phyloP scores from a whole-genome alignment of 1,284 basidiomycete genomes.

The Kalmanozyma brasiliensis region DNA sequence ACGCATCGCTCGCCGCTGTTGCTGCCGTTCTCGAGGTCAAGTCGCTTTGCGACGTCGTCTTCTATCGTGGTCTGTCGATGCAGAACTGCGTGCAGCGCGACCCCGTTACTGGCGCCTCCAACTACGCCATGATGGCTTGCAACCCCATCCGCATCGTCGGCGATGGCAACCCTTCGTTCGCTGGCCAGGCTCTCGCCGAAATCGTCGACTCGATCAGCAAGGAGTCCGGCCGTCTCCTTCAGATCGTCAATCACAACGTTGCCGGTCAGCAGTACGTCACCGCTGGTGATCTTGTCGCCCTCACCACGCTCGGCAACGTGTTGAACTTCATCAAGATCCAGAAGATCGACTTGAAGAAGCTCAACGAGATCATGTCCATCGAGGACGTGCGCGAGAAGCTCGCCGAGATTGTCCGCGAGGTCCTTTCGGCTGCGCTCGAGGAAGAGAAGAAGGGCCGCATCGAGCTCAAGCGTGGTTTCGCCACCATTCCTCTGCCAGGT shows the following conservation, averaged over 20 bases:
- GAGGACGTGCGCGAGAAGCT: constrained; percentile 94
- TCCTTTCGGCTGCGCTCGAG: constrained; percentile 77
- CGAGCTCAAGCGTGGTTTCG: constrained; percentile 94
- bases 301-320: constrained; percentile 94
- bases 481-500: constrained; percentile 74
- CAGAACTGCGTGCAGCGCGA: constrained; percentile 55
- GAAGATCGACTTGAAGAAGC: constrained; percentile 95
- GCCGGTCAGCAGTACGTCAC: constrained; percentile 82
- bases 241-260: constrained; percentile 90
- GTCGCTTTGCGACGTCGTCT: constrained; percentile 96
- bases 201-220: constrained; percentile 78
- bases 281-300: constrained; percentile 90
- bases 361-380: constrained; percentile 80
- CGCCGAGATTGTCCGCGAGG: constrained; percentile 86
- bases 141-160: constrained; percentile 89
- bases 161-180: constrained; percentile 73
- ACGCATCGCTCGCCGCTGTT: constrained; percentile 95
- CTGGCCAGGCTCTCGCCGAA: constrained; percentile 85
- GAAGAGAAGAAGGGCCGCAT: constrained; percentile 88
- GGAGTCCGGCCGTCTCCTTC: constrained; percentile 81
- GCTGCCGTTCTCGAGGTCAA: constrained; percentile 95
- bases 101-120: constrained; percentile 51
- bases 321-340: constrained; percentile 95
- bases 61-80: constrained; percentile 99
- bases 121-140: constrained; percentile 97